Percentiles rank a stretch among this genome's conserved stretches.
phyloP scores from a whole-genome alignment of 2,329 filamentous ascomycete genomes.

The Lomentospora prolificans region DNA sequence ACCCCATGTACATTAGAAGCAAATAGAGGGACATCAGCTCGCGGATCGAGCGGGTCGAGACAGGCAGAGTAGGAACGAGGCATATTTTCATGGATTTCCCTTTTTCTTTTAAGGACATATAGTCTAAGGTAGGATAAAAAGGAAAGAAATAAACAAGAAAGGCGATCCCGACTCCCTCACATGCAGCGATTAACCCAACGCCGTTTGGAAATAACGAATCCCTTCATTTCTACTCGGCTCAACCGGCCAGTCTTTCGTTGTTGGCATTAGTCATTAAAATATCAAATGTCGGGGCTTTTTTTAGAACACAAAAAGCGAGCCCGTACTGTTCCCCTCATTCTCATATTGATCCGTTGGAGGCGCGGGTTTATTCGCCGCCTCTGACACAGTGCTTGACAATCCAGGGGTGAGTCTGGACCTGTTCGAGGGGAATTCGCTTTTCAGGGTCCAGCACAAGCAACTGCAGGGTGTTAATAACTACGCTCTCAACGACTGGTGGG shows the following conservation, averaged over 20 bases:
- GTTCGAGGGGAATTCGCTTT: slow-evolving; percentile 81
- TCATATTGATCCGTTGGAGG: too few species aligned
- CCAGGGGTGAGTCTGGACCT: slow-evolving; percentile 88
- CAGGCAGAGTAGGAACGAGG: neutral
- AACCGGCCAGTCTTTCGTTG: slow-evolving; percentile 10
- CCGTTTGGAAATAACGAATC: neutral
- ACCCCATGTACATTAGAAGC: slow-evolving; percentile 1
- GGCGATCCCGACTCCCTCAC: neutral
- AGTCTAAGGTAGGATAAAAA: neutral
- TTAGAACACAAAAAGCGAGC: too few species aligned
- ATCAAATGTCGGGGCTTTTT: too few species aligned
- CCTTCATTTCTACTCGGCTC: neutral
- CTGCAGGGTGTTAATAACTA: slow-evolving; percentile 30
- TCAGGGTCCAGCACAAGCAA: slow-evolving; percentile 87
- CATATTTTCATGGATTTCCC: neutral
- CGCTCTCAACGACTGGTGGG: too few species aligned
- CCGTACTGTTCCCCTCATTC: too few species aligned
- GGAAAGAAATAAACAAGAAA: neutral
- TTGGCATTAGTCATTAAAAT: slow-evolving; percentile 2
- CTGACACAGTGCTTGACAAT: slow-evolving; percentile 88
- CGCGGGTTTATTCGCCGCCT: slow-evolving; percentile 30
- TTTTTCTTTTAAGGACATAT: neutral
- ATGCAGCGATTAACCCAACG: slow-evolving; percentile 4
- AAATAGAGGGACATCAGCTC: neutral
- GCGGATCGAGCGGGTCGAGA: neutral